A percentile compares a stretch with the other conserved stretches of the same genome.
These are phyloP conservation scores for Puccinia horiana DNA, from an alignment of 1,284 basidiomycete genomes.

Conservation along the genomic window DNA sequence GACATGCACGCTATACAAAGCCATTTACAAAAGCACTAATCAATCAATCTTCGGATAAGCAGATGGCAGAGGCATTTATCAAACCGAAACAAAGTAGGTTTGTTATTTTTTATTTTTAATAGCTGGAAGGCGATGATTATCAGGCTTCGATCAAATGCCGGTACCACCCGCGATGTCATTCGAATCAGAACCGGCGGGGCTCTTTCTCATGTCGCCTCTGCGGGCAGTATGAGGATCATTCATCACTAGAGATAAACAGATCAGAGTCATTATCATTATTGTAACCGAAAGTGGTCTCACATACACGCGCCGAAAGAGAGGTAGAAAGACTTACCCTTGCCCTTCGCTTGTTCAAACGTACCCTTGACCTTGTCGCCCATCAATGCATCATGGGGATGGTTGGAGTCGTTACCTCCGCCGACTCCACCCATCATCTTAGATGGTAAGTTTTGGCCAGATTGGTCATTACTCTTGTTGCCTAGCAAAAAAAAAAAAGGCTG, in stretches of 20 bases:
- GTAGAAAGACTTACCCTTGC: not conserved
- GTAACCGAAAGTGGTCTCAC: too few relatives aligned
- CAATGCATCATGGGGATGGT: not conserved
- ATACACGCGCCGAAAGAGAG: too few relatives aligned
- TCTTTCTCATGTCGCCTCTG: not conserved
- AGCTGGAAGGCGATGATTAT: not conserved
- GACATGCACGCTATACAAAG: too few relatives aligned
- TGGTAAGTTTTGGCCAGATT: not conserved
- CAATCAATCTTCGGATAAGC: too few relatives aligned
- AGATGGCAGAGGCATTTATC: not conserved
- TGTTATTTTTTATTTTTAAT: too few relatives aligned
- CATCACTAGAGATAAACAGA: not conserved
- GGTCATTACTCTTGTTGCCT: conserved; percentile 13
- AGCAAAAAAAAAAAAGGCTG: not conserved
- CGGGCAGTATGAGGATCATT: conserved; percentile 11
- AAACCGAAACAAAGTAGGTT: not conserved
- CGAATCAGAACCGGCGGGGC: not conserved
- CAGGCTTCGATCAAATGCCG: not conserved
- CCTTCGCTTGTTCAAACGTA: conserved; percentile 23
- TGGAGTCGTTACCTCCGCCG: not conserved
- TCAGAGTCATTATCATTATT: not conserved
- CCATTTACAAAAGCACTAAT: too few relatives aligned
- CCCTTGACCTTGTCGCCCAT: conserved; percentile 36
- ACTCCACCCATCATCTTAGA: conserved; percentile 1
- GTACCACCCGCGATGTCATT: not conserved